These are phyloP conservation scores for Paracorniculantispora psalliotae DNA, from an alignment of 2,329 filamentous ascomycete genomes.

Conservation along the genomic window DNA sequence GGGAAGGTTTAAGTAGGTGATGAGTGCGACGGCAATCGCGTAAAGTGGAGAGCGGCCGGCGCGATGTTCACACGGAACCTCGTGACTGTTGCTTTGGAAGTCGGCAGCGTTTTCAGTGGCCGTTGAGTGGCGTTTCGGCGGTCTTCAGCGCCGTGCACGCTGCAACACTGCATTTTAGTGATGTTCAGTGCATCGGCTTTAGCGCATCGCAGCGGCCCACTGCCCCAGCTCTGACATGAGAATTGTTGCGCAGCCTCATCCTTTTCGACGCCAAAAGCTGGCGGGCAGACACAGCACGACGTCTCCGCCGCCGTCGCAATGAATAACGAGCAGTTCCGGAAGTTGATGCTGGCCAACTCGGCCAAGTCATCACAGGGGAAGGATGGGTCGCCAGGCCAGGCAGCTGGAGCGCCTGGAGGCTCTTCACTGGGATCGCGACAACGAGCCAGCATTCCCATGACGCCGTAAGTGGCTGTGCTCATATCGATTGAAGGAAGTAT, in stretches of 20 bases:
- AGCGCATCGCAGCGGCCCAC: background rate
- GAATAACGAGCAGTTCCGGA: slow-evolving; percentile 95
- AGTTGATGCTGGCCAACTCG: slow-evolving; percentile 57
- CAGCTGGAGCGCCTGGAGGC: slow-evolving; percentile 21
- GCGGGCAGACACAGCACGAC: background rate
- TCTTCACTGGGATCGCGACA: slow-evolving; percentile 67
- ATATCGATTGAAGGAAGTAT: too few relatives aligned
- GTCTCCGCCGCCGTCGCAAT: slow-evolving; percentile 42
- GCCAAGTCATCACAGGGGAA: slow-evolving; percentile 34
- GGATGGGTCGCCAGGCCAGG: slow-evolving; percentile 40
- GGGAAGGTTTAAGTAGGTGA: too few relatives aligned
- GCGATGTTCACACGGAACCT: slow-evolving; percentile 35
- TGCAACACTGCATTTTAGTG: background rate
- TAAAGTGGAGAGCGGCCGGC: slow-evolving; percentile 30
- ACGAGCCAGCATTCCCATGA: slow-evolving; percentile 85
- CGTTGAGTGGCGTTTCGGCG: too few relatives aligned
- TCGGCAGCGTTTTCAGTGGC: background rate
- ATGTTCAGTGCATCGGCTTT: background rate
- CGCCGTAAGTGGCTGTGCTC: slow-evolving; percentile 60
- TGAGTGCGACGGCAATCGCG: slow-evolving; percentile 25
- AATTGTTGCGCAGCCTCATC: background rate
- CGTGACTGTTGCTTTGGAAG: slow-evolving; percentile 26
- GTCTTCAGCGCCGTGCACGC: background rate
- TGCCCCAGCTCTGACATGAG: background rate
- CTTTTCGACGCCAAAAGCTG: background rate